Evolutionary conservation across 129 eudicot species (phyloP).

Genomic region (Glebionis coronaria): DNA sequence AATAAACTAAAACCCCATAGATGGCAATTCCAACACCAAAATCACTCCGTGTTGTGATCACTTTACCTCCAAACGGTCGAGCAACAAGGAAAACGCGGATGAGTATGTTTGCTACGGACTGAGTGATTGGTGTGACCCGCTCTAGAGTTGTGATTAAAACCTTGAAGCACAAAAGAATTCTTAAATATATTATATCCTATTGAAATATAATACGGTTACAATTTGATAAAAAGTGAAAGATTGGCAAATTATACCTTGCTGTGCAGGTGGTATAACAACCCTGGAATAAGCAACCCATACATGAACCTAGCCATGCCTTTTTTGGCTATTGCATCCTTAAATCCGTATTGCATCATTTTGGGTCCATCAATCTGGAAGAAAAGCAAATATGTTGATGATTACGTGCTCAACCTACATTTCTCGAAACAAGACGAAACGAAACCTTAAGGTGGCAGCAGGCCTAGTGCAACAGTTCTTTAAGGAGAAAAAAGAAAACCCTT

Average conservation of each 20-base stretch:
- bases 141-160: not conserved
- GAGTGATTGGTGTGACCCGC: not conserved
- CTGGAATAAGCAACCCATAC: not conserved
- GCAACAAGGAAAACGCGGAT: not conserved
- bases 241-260: too few relatives aligned
- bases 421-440: not conserved
- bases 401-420: not conserved
- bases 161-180: not conserved
- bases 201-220: not conserved
- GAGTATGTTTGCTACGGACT: not conserved
- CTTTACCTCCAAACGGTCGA: not conserved
- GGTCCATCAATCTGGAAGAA: not conserved
- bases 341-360: not conserved
- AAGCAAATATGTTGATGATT: not conserved
- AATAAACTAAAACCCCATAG: not conserved
- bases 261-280: not conserved
- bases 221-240: too few relatives aligned
- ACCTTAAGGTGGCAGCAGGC: not conserved
- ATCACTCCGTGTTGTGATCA: not conserved
- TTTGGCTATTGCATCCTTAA: conserved; percentile 1
- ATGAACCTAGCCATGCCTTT: not conserved
- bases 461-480: too few relatives aligned
- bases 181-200: not conserved
- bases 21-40: not conserved
- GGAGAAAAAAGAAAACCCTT: too few relatives aligned